phyloP scores from a whole-genome alignment of 2,329 filamentous ascomycete species.

The Erysiphe pulchra region DNA sequence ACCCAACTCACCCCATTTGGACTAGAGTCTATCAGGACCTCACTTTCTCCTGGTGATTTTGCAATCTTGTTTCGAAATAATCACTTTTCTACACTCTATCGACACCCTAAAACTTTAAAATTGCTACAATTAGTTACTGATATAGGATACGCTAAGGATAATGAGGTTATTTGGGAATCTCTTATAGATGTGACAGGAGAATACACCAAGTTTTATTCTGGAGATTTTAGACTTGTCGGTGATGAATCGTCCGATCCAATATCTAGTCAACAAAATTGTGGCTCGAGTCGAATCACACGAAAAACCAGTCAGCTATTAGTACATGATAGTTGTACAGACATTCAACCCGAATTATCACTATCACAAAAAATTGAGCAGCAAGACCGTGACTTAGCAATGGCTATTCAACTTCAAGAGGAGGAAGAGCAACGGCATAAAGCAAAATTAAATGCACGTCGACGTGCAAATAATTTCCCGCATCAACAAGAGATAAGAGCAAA shows the following conservation, averaged over 20 bases:
- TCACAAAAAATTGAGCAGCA: constrained; percentile 32
- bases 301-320: constrained; percentile 1
- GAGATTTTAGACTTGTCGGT: constrained; percentile 71
- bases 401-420: constrained; percentile 81
- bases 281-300: constrained; percentile 7
- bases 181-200: constrained; percentile 71
- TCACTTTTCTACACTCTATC: constrained; percentile 85
- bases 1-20: constrained; percentile 75
- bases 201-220: constrained; percentile 60
- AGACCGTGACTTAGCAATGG: constrained; percentile 64
- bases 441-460: constrained; percentile 31
- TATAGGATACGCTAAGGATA: constrained; percentile 64
- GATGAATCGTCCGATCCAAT: constrained; percentile 16
- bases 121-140: constrained; percentile 78
- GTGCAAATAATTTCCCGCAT: constrained; percentile 43
- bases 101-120: constrained; percentile 51
- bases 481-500: constrained; percentile 35
- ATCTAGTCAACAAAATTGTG: constrained; percentile 1
- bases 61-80: constrained; percentile 92
- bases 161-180: constrained; percentile 91
- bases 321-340: not conserved
- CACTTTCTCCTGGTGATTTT: constrained; percentile 49
- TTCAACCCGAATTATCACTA: constrained; percentile 2
- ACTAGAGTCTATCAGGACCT: constrained; percentile 44
- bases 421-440: constrained; percentile 55